Conservation (phyloP, 2,329 filamentous ascomycete genomes). For the Aspergillus sp. region DNA sequence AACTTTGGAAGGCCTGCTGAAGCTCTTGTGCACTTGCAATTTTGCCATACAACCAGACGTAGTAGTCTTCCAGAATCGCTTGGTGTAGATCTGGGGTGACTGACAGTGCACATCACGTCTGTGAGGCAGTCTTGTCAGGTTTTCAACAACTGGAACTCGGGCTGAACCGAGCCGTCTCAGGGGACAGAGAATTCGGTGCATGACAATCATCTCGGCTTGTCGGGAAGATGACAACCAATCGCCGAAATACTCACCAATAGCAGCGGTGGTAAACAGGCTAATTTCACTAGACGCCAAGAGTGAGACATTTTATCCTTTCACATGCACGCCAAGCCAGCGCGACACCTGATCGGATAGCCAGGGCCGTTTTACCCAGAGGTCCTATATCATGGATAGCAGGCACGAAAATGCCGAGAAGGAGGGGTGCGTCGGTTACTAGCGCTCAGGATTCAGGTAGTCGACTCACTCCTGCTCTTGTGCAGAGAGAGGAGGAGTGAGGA, state of each 20-base stretch:
- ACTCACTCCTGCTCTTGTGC: neutral
- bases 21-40: neutral
- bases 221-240: neutral
- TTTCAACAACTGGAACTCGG: neutral
- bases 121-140: neutral
- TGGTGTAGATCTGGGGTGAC: neutral
- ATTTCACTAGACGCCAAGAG: neutral
- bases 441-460: neutral
- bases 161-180: conserved; percentile 2
- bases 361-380: neutral
- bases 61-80: neutral
- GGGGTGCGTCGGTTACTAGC: neutral
- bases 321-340: neutral
- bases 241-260: conserved; percentile 3
- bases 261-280: neutral
- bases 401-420: neutral
- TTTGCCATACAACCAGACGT: neutral
- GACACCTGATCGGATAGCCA: neutral
- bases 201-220: conserved; percentile 1
- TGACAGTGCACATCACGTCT: neutral
- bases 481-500: neutral
- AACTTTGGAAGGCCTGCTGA: neutral
- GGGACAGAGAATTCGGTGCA: neutral
- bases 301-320: conserved; percentile 7
- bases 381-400: neutral